phyloP scores from a whole-genome alignment of 768 basidiomycete species.

The Erythrobasidium yunnanense region DNA sequence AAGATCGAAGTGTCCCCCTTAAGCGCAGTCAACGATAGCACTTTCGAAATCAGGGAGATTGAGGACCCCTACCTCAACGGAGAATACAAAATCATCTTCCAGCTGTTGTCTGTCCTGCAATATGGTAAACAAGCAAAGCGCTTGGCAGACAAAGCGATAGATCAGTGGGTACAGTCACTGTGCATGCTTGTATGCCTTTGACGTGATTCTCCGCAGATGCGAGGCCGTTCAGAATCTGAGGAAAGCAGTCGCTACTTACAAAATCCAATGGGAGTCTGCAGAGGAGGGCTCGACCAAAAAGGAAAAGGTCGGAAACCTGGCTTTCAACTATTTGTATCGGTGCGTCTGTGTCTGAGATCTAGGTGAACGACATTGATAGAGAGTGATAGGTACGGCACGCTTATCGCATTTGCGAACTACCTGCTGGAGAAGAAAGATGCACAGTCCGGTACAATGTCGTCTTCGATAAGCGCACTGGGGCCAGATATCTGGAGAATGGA shows the following conservation, averaged over 20 bases:
- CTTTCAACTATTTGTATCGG: slow-evolving; percentile 74
- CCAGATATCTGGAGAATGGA: not conserved
- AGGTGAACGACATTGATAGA: not conserved
- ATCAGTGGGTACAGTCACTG: slow-evolving; percentile 52
- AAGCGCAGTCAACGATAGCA: slow-evolving; percentile 24
- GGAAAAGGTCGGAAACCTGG: slow-evolving; percentile 59
- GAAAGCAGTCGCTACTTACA: slow-evolving; percentile 83
- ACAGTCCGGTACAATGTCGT: not conserved
- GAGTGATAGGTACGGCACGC: slow-evolving; percentile 56
- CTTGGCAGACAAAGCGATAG: slow-evolving; percentile 75
- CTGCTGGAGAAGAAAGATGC: slow-evolving; percentile 47
- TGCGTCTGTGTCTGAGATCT: slow-evolving; percentile 13
- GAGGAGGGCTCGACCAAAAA: slow-evolving; percentile 69
- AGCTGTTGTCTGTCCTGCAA: slow-evolving; percentile 47
- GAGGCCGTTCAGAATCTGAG: slow-evolving; percentile 75
- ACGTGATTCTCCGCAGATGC: not conserved
- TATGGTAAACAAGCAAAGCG: slow-evolving; percentile 68
- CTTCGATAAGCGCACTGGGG: not conserved
- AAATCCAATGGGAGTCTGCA: slow-evolving; percentile 61
- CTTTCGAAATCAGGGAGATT: slow-evolving; percentile 16
- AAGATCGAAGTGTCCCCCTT: slow-evolving; percentile 32
- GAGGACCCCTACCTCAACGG: slow-evolving; percentile 45
- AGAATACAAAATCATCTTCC: slow-evolving; percentile 92
- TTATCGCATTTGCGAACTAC: slow-evolving; percentile 92
- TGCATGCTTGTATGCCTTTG: no score